Evolutionary conservation across 164 flowering plant species (phyloP).

Genomic region (Nymphaea thermarum): DNA sequence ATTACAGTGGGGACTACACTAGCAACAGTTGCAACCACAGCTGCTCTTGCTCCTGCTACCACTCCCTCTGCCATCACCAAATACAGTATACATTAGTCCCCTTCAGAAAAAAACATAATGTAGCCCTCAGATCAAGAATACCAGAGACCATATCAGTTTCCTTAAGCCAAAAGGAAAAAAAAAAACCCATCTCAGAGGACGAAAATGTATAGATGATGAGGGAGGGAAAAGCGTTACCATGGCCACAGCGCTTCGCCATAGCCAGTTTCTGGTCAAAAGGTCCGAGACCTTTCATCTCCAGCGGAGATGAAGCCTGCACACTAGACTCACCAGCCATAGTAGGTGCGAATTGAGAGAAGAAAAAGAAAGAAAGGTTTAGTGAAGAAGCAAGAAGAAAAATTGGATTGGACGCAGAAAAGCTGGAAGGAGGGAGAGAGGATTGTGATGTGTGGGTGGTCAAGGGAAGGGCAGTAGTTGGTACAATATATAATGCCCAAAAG

Average conservation of each 20-base stretch:
- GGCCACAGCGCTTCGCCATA: constrained; percentile 68
- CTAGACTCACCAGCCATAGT: not conserved
- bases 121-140: too few relatives aligned
- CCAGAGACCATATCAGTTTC: too few relatives aligned
- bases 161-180: too few relatives aligned
- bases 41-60: constrained; percentile 1
- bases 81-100: not conserved
- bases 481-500: too few relatives aligned
- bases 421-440: too few relatives aligned
- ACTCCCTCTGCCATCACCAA: not conserved
- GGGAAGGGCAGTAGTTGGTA: too few relatives aligned
- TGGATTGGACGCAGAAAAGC: not conserved
- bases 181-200: too few relatives aligned
- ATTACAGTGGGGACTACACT: not conserved
- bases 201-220: too few relatives aligned
- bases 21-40: constrained; percentile 1
- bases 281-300: constrained; percentile 28
- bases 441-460: too few relatives aligned
- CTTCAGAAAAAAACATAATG: too few relatives aligned
- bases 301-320: constrained; percentile 21
- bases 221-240: constrained; percentile 22
- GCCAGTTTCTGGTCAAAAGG: constrained; percentile 62
- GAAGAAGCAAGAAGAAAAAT: not conserved
- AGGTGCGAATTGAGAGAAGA: not conserved
- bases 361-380: not conserved